Evolutionary conservation across 2,329 filamentous ascomycete species (phyloP).

Genomic region (Colletotrichum horii): DNA sequence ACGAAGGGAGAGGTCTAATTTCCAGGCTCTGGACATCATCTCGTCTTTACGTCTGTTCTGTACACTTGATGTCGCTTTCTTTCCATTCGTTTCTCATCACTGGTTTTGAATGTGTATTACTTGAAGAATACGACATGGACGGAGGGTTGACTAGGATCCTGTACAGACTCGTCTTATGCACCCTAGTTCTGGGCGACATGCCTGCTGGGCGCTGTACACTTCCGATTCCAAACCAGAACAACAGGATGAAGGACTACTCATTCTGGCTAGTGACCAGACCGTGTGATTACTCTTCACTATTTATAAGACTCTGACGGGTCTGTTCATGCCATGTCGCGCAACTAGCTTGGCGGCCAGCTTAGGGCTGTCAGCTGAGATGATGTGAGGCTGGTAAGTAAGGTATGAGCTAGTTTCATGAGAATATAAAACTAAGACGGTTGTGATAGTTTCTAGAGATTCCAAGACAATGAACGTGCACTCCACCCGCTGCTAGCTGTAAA

Average conservation of each 20-base stretch:
- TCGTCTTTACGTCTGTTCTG: rapidly evolving
- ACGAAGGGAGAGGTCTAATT: too few relatives aligned
- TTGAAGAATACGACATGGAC: neutral
- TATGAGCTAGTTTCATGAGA: too few relatives aligned
- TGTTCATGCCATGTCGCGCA: rapidly evolving
- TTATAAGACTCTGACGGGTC: neutral
- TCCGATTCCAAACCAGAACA: too few relatives aligned
- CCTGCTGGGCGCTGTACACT: too few relatives aligned
- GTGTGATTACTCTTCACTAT: neutral
- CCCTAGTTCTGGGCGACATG: too few relatives aligned
- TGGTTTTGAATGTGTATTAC: neutral
- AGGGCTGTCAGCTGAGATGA: too few relatives aligned
- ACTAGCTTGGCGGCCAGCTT: neutral
- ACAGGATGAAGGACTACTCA: too few relatives aligned
- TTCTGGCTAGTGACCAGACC: neutral
- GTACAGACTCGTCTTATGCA: too few relatives aligned
- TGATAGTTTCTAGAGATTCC: neutral
- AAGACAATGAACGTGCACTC: neutral
- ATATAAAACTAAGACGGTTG: too few relatives aligned
- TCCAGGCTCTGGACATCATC: rapidly evolving
- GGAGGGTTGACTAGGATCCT: neutral
- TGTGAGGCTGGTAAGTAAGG: too few relatives aligned
- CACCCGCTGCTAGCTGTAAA: too few relatives aligned
- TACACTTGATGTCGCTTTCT: rapidly evolving
- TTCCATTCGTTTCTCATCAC: rapidly evolving